Base-by-base conservation (phyloP, 495 filamentous ascomycete species). In the Lepraria neglecta region DNA sequence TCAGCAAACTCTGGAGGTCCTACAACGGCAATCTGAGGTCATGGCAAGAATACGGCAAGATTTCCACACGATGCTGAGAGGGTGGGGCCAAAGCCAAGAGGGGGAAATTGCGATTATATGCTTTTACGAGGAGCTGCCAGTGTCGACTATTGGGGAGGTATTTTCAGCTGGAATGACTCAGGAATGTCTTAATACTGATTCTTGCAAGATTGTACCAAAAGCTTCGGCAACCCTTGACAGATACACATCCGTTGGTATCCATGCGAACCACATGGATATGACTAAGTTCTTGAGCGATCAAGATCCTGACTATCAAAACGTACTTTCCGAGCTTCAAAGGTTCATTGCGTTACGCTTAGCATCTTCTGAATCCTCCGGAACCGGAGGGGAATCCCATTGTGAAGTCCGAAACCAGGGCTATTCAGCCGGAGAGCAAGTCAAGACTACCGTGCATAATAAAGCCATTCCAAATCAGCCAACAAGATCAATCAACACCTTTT, bases 181-280 rank as follows among this genome's bases (percentile, higher is more conserved):
- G 19, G 52, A 7, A 44, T 43, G 17, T 58, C 27, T 12, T n/a
- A 33, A 38, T 15, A 42, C 46, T 58, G 55, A 63, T 1, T 28
- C 33, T 35, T 6, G 14, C 17, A 30, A 73, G 64, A 73, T 76
- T 40, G 76, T 77, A 21, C 68, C 76, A 31, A 63, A 68, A 43
- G 50, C 73, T 24, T 80, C 77, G 6, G 76, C 77, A 38, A 72
- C 67, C 30, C 60, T 79, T 10, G 65, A 70, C 0, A 72, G 69
- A 11, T 76, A 76, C 48, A 64, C 61, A 6, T 55, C 62, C 11
- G 73, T 76, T 47, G 70, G 71, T 0, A 72, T 79, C 40, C 74
- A 65, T 40, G 62, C 50, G 14, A 73, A 79, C 62, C 75, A 79
- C 56, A 75, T 70, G 68, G 75, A 74, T 33, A 78, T 78, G 76